Base-by-base conservation (phyloP, 1,284 basidiomycete species). In the Puccinia coronata region DNA sequence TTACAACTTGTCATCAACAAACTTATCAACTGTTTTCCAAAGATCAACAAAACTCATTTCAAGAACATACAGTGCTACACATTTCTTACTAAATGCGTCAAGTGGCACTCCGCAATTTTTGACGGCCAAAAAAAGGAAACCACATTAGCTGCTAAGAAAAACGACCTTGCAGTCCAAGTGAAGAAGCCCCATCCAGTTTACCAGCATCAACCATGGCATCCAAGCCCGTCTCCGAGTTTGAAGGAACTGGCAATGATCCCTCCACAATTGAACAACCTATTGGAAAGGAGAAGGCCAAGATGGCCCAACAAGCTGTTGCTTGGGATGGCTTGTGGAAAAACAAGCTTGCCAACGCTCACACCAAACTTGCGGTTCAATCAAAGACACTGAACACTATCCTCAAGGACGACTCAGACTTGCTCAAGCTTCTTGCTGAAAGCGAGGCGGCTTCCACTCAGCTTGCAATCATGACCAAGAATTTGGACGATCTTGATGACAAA, bases 1-100 rank as follows among this genome's bases (percentile, higher is more conserved):
- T 69, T 69, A 23, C 65, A 69, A 16, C 25, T 2, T 25, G 2
- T 34, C 20, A 69, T 69, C 65, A 69, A 43, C 25, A 69, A 69
- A 43, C 47, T 69, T 23, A 20, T 11, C 14, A n/a, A n/a, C n/a
- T n/a, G n/a, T n/a, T n/a, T n/a, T n/a, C n/a, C n/a, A n/a, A n/a
- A n/a, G n/a, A n/a, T 34, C 65, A 69, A n/a, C 1, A n/a, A 41
- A 12, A 2, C 65, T 11, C 34, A 31, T 16, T 69, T 69, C 65
- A 69, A 69, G 39, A 8, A 69, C 25, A 6, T 69, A 3, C 65
- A n/a, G 8, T 43, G 65, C 39, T 69, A 43, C 65, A 69, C 41
- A 23, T 3, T 69, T n/a, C 25, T 69, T 11, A 41, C 23, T 14
- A 69, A 69, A n/a, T 14, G 25, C n/a, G 39, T 23, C 20, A 69